Conservation (phyloP, 2,329 filamentous ascomycete species). For the Sarocladiaceae sp. region DNA sequence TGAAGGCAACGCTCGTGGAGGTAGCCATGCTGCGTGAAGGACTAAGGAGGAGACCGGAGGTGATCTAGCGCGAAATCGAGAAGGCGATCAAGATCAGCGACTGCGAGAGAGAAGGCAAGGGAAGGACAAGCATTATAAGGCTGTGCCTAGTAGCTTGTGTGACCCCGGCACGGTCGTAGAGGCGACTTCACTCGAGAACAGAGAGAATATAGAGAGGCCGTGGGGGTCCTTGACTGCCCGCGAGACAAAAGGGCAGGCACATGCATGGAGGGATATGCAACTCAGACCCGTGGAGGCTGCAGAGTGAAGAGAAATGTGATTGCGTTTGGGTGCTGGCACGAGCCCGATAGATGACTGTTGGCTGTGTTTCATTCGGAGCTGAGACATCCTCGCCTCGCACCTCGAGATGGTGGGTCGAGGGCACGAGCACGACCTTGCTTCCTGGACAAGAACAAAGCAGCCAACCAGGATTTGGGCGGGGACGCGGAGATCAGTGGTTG, state of each 20-base stretch:
- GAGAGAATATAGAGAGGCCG: background rate
- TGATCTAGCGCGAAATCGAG: too few relatives aligned
- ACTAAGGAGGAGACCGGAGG: background rate
- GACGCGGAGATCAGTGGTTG: background rate
- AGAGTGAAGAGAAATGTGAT: slow-evolving; percentile 8
- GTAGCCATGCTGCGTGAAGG: background rate
- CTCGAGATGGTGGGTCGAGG: slow-evolving; percentile 6
- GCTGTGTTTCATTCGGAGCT: slow-evolving; percentile 25
- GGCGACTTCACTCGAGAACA: too few relatives aligned
- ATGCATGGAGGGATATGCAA: slow-evolving; percentile 11
- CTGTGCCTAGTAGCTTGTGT: too few relatives aligned
- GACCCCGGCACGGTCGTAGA: background rate
- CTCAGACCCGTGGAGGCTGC: slow-evolving; percentile 10
- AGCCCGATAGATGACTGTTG: slow-evolving; percentile 18
- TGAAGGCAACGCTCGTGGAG: slow-evolving; percentile 5
- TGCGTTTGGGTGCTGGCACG: slow-evolving; percentile 1
- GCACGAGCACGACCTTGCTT: slow-evolving; percentile 9
- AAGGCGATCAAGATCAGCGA: slow-evolving; percentile 10
- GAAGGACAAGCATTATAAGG: slow-evolving; percentile 17
- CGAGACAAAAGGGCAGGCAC: slow-evolving; percentile 11
- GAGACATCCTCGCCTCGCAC: slow-evolving; percentile 21
- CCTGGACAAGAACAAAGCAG: slow-evolving; percentile 8
- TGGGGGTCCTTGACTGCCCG: slow-evolving; percentile 11
- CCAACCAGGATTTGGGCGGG: slow-evolving; percentile 8
- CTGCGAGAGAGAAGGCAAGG: slow-evolving; percentile 17